These are phyloP conservation scores for Termitomyces sp. DNA, from an alignment of 768 basidiomycete species.

Conservation along the genomic window DNA sequence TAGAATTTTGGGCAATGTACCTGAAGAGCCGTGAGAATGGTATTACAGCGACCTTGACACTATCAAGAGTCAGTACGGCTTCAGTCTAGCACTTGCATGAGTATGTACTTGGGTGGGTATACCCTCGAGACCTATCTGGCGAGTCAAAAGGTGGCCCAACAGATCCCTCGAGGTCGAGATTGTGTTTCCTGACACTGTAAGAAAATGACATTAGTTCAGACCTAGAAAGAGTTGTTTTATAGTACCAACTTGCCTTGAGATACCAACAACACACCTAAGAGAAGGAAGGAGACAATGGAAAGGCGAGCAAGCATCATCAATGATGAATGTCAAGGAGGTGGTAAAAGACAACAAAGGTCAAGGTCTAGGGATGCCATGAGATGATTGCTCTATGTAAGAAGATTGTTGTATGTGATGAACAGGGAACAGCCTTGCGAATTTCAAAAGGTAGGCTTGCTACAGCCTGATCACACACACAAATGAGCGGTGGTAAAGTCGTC, in stretches of 20 bases:
- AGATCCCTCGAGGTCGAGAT: background rate
- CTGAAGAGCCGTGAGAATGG: background rate
- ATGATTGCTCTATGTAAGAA: too few species aligned
- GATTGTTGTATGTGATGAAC: too few species aligned
- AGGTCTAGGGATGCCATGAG: too few species aligned
- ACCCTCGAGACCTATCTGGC: background rate
- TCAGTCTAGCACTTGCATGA: background rate
- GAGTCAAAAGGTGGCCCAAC: background rate
- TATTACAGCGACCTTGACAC: constrained; percentile 10
- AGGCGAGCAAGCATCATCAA: background rate
- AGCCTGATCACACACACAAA: too few species aligned
- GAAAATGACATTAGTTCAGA: background rate
- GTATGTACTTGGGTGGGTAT: constrained; percentile 1
- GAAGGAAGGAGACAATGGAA: background rate
- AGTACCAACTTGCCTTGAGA: background rate
- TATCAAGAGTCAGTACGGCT: constrained; percentile 13
- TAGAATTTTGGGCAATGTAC: background rate
- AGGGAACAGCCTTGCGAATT: too few species aligned
- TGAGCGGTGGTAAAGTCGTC: too few species aligned
- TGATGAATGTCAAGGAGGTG: background rate
- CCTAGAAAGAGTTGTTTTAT: too few species aligned
- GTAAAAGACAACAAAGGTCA: too few species aligned
- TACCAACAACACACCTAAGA: background rate
- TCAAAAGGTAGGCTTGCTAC: too few species aligned
- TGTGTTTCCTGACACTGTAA: constrained; percentile 1